phyloP scores from a whole-genome alignment of 2,329 filamentous ascomycete species.

The Rhynchosporium secalis region DNA sequence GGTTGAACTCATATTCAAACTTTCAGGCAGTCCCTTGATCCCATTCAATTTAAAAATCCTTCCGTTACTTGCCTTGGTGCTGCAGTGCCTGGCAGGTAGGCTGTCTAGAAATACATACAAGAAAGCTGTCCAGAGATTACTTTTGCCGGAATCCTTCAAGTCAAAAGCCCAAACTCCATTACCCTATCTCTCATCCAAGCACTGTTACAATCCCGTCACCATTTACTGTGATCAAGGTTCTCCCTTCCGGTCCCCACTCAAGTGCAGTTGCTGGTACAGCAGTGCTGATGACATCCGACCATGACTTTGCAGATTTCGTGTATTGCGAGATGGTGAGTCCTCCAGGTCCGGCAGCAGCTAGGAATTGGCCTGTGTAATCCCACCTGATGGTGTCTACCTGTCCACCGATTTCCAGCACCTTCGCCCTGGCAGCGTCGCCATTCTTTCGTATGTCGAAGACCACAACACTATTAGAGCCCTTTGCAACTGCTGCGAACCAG shows the following conservation, averaged over 20 bases:
- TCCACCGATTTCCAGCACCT: constrained; percentile 82
- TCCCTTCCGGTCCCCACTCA: constrained; percentile 75
- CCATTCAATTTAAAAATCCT: not conserved
- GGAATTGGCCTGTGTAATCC: constrained; percentile 95
- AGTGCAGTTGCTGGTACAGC: constrained; percentile 72
- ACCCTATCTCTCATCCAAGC: constrained; percentile 49
- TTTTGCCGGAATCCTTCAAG: constrained; percentile 29
- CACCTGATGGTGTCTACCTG: constrained; percentile 76
- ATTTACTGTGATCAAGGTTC: constrained; percentile 73
- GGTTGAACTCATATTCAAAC: not conserved
- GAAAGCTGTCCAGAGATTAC: constrained; percentile 29
- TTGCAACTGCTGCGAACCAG: constrained; percentile 83
- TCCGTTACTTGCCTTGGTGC: not conserved
- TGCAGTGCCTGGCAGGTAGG: constrained; percentile 16
- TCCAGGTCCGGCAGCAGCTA: constrained; percentile 77
- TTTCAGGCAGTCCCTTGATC: not conserved
- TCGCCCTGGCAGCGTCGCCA: constrained; percentile 75
- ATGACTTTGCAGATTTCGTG: constrained; percentile 80
- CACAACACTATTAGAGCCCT: constrained; percentile 75
- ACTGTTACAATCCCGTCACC: constrained; percentile 74
- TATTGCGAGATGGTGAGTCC: constrained; percentile 90
- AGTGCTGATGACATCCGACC: constrained; percentile 81
- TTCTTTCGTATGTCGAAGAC: constrained; percentile 94
- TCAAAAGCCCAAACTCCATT: constrained; percentile 39
- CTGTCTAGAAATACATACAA: constrained; percentile 34